Base-by-base conservation (phyloP, 2,329 filamentous ascomycete species). In the Drechslera avenae region DNA sequence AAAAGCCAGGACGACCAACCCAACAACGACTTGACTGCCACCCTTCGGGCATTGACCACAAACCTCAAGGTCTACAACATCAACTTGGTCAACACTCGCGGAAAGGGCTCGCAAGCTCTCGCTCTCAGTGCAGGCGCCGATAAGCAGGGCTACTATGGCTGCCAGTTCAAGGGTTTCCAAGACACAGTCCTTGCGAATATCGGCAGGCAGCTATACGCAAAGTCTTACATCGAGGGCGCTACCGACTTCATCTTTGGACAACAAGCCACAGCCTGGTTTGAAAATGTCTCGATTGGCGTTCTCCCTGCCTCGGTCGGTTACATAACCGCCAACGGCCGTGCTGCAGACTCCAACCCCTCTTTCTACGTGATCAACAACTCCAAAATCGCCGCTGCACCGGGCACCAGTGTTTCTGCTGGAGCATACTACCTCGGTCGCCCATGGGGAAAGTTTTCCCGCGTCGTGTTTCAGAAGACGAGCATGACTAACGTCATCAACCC, bases 11-110 rank as follows among this genome's bases (percentile, higher is more conserved):
- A 78, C 14, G 70, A 78, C 47, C 75, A 75, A 0, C 56, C 76
- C 33, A 79, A 41, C 50, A 82, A 87, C 55, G 85, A 87, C 55
- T 65, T 69, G 50, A 85, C 79, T 4, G 78, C 72, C 3, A 82
- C 80, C 1, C 67, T 81, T n/a, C 74, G 79, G 10, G 78, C 76
- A 7, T 71, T 68, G 59, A 77, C 80, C 0, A 63, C 69, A 4
- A 78, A 82, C 59, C 78, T 86, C 51, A 81, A 80, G 58, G 72
- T 86, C 14, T 88, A 87, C 74, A 87, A 87, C 57, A 75, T 88
- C 66, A 83, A 85, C 64, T 73, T 84, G 8, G 68, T 71, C 53
- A 73, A 72, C 52, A 71, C 67, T 13, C 70, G 77, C 44, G 81
- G 80, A 6, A 44, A 73, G 32, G 79, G 80, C 17, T 76, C 74